These are phyloP conservation scores for Mortierella sp. DNA, from an alignment of 371 early-diverging fungal genomes.

Conservation along the genomic window DNA sequence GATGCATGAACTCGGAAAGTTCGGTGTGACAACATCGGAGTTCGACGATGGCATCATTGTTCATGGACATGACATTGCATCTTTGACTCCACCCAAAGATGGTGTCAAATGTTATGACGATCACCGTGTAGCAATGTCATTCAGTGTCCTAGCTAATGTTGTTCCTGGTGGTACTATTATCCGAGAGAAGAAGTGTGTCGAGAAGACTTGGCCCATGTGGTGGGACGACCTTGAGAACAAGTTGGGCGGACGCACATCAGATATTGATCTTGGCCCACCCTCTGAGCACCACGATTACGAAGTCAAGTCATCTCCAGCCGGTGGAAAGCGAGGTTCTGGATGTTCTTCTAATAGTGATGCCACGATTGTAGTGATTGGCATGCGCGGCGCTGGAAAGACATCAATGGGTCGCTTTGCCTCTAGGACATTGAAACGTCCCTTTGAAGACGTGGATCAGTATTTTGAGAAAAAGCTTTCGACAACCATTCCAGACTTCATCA, in stretches of 20 bases:
- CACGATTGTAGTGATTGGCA: conserved; percentile 93
- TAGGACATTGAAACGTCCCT: conserved; percentile 71
- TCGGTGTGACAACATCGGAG: conserved; percentile 89
- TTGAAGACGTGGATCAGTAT: conserved; percentile 92
- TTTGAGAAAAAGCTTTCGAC: conserved; percentile 76
- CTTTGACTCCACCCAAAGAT: conserved; percentile 69
- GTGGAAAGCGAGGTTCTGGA: conserved; percentile 9
- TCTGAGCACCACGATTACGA: conserved; percentile 58
- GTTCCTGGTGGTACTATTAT: conserved; percentile 83
- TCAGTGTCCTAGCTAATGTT: conserved; percentile 86
- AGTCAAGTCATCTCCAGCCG: conserved; percentile 23
- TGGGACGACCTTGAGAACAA: conserved; percentile 92
- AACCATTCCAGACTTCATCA: conserved; percentile 85
- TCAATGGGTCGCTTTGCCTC: conserved; percentile 87
- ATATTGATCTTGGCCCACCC: conserved; percentile 75
- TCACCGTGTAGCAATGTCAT: conserved; percentile 98
- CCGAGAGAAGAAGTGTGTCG: conserved; percentile 95
- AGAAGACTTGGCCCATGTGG: conserved; percentile 98
- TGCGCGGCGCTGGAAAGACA: conserved; percentile 98
- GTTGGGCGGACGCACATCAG: conserved; percentile 79
- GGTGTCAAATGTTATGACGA: conserved; percentile 96
- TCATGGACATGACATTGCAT: conserved; percentile 73
- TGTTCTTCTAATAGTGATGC: conserved; percentile 45
- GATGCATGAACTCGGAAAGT: conserved; percentile 91
- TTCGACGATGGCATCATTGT: conserved; percentile 93